Evolutionary conservation across 2,329 filamentous ascomycete genomes (phyloP), one percentile per base, ranked within the genome.

Genomic region (Ascochyta lentis): DNA sequence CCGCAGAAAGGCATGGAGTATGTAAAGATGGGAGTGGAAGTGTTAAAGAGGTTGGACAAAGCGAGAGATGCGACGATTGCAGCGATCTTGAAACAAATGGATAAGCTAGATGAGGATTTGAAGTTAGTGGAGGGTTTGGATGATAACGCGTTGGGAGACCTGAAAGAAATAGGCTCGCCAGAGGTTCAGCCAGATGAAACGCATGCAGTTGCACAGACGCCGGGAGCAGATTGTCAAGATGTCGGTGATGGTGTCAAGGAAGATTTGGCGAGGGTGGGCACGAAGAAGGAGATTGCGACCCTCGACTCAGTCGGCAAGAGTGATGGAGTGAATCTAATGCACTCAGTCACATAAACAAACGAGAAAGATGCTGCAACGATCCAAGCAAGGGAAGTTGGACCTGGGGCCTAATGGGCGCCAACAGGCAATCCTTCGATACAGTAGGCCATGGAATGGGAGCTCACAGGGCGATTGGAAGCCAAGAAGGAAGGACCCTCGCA

Each of bases 51-150:
- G 41, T 62, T 81, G 26, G 80, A 81, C 42, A 82, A 79, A 59
- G 82, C 81, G 19, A 72, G 81, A 42, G 83, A 85, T 70, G 80
- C 79, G 7, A 84, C 81, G 0, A 77, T 84, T 56, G 71, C 76
- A 1, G 84, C 82, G 56, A 72, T 84, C 38, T 64, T 85, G 49
- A 81, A 80, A 63, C 73, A 82, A 55, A 81, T 84, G 55, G 81
- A 84, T 57, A 78, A 80, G 48, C 75, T 78, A 1, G 83, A 85
- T 52, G 72, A 73, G 56, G 65, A 76, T 48, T 34, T 72, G 54
- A 70, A 69, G 55, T 49, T 69, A 22, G 44, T 67, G 7, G 66
- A 69, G 9, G 62, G 56, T 1, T 41, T 69, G 22, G 68, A 71
- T 24, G 61, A 60, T n/a, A 56, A 60, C 6, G 55, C 58, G 15